phyloP scores from a whole-genome alignment of 176 grass and related monocot species.

The Oryza longistaminata region DNA sequence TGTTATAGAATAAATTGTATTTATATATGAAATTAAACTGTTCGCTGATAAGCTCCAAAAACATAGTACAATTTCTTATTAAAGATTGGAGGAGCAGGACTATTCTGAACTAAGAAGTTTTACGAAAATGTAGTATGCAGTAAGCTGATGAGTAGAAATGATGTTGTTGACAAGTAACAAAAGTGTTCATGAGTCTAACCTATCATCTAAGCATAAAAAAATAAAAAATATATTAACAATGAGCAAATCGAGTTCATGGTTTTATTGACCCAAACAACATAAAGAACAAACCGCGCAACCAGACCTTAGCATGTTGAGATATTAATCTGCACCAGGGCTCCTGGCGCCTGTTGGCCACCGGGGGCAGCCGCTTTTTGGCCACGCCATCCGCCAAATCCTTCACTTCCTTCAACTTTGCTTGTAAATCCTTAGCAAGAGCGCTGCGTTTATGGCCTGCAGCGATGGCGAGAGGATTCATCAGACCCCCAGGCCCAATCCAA shows the following conservation, averaged over 20 bases:
- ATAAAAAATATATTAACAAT: background rate
- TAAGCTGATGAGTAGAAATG: background rate
- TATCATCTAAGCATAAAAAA: background rate
- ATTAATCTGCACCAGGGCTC: conserved; percentile 72
- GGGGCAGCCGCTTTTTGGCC: conserved; percentile 24
- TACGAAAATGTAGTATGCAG: background rate
- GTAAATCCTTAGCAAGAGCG: conserved; percentile 32
- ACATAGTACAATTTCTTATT: background rate
- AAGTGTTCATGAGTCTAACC: background rate
- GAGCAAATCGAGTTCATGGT: background rate
- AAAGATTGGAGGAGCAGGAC: background rate
- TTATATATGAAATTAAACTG: background rate
- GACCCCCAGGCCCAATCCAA: background rate
- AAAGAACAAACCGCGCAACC: background rate
- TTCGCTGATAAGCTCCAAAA: background rate
- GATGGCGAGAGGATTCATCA: background rate
- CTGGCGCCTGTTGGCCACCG: conserved; percentile 23
- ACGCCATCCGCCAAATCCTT: conserved; percentile 31
- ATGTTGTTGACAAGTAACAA: background rate
- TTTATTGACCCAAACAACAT: background rate
- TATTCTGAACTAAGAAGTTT: conserved; percentile 11
- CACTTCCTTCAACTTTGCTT: conserved; percentile 31
- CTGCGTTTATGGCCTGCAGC: conserved; percentile 37
- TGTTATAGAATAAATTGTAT: background rate
- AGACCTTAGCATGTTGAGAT: conserved; percentile 60